phyloP scores from a whole-genome alignment of 2,329 filamentous ascomycete genomes.

The Macrophomina phaseolina region DNA sequence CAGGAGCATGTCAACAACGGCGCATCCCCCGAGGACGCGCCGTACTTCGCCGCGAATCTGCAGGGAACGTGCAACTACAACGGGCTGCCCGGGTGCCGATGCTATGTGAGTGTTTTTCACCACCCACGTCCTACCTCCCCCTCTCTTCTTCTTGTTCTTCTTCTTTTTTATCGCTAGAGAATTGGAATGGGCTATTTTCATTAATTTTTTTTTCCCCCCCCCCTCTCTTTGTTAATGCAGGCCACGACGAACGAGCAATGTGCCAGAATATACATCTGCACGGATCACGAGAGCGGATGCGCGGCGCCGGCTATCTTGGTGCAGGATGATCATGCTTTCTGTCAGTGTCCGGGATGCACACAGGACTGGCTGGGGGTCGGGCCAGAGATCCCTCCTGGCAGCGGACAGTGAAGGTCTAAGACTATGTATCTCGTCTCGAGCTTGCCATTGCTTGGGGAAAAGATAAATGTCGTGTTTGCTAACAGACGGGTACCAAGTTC shows the following conservation, averaged over 20 bases:
- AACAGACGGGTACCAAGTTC: no score
- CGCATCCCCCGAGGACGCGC: neutral
- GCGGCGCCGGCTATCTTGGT: neutral
- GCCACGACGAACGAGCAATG: neutral
- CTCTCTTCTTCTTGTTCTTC: neutral
- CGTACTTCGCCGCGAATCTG: neutral
- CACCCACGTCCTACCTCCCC: no score
- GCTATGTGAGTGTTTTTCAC: neutral
- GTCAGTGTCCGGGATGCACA: neutral
- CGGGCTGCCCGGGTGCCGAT: neutral
- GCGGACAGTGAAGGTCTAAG: no score
- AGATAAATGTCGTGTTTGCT: no score
- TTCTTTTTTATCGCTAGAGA: neutral
- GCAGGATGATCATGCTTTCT: neutral
- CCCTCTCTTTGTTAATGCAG: neutral
- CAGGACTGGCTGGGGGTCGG: neutral
- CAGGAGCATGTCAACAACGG: neutral
- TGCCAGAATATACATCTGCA: neutral
- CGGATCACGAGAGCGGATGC: neutral
- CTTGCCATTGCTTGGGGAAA: no score
- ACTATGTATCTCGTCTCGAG: no score
- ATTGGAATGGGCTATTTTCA: no score
- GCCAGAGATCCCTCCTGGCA: neutral
- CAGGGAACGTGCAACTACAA: neutral
- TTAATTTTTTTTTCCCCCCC: no score